These are phyloP conservation scores for Xylariomycetidae sp. DNA, from an alignment of 2,329 filamentous ascomycete genomes.

Conservation along the genomic window DNA sequence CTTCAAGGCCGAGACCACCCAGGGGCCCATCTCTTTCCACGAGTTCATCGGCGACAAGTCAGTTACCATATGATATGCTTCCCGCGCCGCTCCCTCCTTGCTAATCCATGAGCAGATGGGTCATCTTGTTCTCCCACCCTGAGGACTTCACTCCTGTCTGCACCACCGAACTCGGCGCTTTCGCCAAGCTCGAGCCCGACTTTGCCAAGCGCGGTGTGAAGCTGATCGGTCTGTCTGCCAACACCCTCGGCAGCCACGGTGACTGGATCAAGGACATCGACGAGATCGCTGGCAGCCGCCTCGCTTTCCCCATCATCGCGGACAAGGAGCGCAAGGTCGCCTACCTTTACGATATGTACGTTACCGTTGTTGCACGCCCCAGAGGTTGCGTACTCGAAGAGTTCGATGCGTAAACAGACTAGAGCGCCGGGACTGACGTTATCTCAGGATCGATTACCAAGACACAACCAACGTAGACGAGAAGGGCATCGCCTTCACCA, in stretches of 20 bases:
- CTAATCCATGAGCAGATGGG: too few relatives aligned
- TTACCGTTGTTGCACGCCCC: too few relatives aligned
- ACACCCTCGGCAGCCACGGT: conserved; percentile 77
- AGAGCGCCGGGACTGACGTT: too few relatives aligned
- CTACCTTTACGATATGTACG: conserved; percentile 72
- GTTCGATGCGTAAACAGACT: too few relatives aligned
- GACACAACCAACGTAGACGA: conserved; percentile 76
- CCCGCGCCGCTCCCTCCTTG: too few relatives aligned
- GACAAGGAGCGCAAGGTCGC: conserved; percentile 75
- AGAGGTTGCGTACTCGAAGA: too few relatives aligned
- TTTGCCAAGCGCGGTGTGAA: conserved; percentile 85
- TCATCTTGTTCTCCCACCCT: conserved; percentile 79
- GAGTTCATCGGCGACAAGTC: conserved; percentile 73
- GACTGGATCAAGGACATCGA: conserved; percentile 89
- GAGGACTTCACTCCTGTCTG: conserved; percentile 93
- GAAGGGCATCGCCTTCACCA: conserved; percentile 86
- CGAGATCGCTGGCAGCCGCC: conserved; percentile 67
- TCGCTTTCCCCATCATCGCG: conserved; percentile 75
- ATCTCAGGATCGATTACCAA: conserved; percentile 71
- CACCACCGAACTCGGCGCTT: conserved; percentile 91
- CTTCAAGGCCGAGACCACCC: conserved; percentile 78
- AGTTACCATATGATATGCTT: too few relatives aligned
- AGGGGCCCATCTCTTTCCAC: conserved; percentile 76
- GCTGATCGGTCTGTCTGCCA: conserved; percentile 86
- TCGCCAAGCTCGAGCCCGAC: conserved; percentile 83